Conservation (phyloP, 345 rosid genomes). For the Passiflora organensis region DNA sequence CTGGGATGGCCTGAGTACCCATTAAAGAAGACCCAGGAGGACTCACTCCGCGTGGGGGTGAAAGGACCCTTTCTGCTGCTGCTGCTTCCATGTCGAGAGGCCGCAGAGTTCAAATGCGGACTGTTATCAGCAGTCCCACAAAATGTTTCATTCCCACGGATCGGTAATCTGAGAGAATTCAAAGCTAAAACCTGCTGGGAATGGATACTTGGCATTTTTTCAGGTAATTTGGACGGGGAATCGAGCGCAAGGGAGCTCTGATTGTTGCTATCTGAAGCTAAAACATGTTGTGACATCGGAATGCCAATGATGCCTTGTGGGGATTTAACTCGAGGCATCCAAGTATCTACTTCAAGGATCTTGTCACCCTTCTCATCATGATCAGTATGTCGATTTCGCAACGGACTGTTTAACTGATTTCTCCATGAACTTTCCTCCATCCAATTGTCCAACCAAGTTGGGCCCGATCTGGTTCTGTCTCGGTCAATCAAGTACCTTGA, state of each 20-base stretch:
- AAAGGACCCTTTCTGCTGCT: conserved; percentile 18
- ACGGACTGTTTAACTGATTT: conserved; percentile 19
- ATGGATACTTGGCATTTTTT: conserved; percentile 15
- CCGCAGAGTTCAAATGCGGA: conserved; percentile 12
- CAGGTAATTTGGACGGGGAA: conserved; percentile 12
- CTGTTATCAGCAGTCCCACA: conserved; percentile 12
- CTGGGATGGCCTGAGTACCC: conserved; percentile 24
- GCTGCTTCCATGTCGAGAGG: conserved; percentile 25
- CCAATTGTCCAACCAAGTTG: conserved; percentile 76
- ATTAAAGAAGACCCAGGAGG: conserved; percentile 24
- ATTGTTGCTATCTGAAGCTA: conserved; percentile 14
- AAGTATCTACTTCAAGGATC: conserved; percentile 49
- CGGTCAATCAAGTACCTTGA: conserved; percentile 30
- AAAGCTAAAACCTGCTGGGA: conserved; percentile 5
- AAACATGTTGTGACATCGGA: conserved; percentile 17
- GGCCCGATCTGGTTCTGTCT: conserved; percentile 33
- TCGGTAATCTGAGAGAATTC: conserved; percentile 12
- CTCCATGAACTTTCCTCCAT: conserved; percentile 60
- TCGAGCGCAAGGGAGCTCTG: conserved; percentile 11
- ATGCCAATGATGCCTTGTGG: conserved; percentile 23
- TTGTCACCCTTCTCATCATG: conserved; percentile 27
- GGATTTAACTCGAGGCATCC: conserved; percentile 66
- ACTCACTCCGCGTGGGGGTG: conserved; percentile 28
- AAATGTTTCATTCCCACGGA: conserved; percentile 13
- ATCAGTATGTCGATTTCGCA: conserved; percentile 21